These are phyloP conservation scores for Castanea sativa DNA, from an alignment of 306 rosid species.

Conservation along the genomic window DNA sequence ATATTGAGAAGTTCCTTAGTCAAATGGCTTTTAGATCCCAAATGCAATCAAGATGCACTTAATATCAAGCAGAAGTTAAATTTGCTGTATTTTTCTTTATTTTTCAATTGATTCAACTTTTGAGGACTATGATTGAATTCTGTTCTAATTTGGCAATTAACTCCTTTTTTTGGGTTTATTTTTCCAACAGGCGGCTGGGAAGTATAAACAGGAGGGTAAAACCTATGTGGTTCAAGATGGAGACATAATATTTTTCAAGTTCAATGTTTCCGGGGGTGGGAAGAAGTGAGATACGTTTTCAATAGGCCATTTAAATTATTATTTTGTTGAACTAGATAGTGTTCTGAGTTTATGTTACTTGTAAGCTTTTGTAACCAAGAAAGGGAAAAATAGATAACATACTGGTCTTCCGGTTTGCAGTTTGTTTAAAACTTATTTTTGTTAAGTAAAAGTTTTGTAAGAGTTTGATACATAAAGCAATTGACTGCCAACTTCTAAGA, in stretches of 20 bases:
- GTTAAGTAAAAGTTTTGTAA: background rate
- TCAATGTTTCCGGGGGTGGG: constrained; percentile 96
- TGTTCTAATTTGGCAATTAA: background rate
- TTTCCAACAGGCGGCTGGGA: constrained; percentile 72
- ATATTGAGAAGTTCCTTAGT: background rate
- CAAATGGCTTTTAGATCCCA: background rate
- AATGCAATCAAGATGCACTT: background rate
- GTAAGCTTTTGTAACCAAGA: background rate
- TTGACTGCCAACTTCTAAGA: background rate
- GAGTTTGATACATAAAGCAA: background rate
- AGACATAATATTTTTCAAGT: constrained; percentile 88
- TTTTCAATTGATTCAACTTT: background rate
- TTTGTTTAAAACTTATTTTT: background rate
- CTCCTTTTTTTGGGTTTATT: background rate
- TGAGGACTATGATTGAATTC: background rate
- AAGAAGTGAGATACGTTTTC: constrained; percentile 57
- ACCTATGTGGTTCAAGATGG: constrained; percentile 93
- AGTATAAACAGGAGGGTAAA: constrained; percentile 94
- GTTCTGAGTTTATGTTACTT: background rate
- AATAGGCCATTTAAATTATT: background rate
- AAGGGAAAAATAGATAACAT: too few species aligned
- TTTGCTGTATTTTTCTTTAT: background rate
- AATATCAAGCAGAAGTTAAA: background rate
- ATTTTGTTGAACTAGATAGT: background rate
- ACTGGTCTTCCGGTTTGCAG: background rate